Conservation (phyloP, 192 early-diverging fungal genomes). For the Coemansia sp. region DNA sequence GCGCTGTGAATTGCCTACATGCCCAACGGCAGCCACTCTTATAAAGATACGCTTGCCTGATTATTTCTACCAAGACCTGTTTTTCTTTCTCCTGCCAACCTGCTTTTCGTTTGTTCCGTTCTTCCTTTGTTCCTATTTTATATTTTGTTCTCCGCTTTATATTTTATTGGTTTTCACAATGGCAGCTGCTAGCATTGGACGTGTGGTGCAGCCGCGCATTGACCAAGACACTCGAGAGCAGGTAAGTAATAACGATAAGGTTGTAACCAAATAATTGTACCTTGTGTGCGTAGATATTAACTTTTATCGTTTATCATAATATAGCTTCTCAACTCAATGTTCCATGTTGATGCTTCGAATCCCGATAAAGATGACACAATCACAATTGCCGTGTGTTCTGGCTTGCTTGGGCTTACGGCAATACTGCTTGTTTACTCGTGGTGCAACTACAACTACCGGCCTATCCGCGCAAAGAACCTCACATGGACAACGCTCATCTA, state of each 20-base stretch:
- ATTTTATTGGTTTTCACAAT: not conserved
- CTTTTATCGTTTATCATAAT: not conserved
- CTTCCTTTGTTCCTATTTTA: not conserved
- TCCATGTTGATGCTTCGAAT: slow-evolving; percentile 12
- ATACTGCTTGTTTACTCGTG: slow-evolving; percentile 23
- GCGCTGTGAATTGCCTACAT: not conserved
- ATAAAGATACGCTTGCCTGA: not conserved
- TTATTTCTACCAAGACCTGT: not conserved
- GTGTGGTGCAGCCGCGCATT: not conserved
- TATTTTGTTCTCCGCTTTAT: not conserved
- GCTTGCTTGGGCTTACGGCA: slow-evolving; percentile 25
- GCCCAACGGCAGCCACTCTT: not conserved
- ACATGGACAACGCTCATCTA: slow-evolving; percentile 38
- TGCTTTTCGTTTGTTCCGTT: too few species aligned
- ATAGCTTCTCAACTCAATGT: slow-evolving; percentile 17
- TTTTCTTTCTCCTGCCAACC: not conserved
- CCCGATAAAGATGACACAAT: slow-evolving; percentile 24
- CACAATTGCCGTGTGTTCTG: slow-evolving; percentile 18
- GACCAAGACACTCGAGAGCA: not conserved
- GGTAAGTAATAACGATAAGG: not conserved
- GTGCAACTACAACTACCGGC: slow-evolving; percentile 7
- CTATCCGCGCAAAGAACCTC: slow-evolving; percentile 49
- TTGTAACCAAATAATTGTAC: not conserved
- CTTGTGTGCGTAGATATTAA: too few species aligned
- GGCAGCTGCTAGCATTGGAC: not conserved